Percentiles rank a stretch among this genome's conserved stretches.
Conservation (phyloP, 352 stramenopile species). For the Globisporangium viniferum region DNA sequence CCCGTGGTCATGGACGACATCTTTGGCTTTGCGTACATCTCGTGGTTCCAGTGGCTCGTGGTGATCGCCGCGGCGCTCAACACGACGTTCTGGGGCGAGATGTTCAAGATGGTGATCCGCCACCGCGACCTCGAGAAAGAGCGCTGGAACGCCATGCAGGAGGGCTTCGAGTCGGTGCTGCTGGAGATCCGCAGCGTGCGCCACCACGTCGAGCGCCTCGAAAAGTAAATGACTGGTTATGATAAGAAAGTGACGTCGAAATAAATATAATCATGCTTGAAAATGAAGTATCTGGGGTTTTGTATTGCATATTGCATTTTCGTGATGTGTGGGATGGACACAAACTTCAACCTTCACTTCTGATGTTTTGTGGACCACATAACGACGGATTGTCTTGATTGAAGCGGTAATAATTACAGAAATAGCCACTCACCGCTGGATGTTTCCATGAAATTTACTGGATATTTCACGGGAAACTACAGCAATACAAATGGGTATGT, state of each 20-base stretch:
- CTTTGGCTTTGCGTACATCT: conserved; percentile 51
- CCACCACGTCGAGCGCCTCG: conserved; percentile 50
- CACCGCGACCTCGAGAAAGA: conserved; percentile 20
- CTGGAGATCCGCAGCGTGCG: conserved; percentile 59
- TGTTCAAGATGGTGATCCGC: conserved; percentile 37
- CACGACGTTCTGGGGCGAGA: conserved; percentile 35
- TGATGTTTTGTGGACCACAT: background rate
- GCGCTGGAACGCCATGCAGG: conserved; percentile 42
- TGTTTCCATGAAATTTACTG: too few species aligned
- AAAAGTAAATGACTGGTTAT: conserved; percentile 16
- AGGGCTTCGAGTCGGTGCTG: conserved; percentile 55
- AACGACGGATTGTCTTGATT: too few species aligned
- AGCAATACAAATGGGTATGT: too few species aligned
- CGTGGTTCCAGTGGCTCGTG: conserved; percentile 42
- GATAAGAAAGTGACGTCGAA: background rate
- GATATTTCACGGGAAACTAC: too few species aligned
- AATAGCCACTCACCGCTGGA: too few species aligned
- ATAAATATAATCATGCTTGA: background rate
- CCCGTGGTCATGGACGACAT: conserved; percentile 43
- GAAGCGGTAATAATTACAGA: too few species aligned
- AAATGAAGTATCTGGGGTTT: background rate
- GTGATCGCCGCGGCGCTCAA: conserved; percentile 27
- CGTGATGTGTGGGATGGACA: background rate
- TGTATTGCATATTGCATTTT: background rate
- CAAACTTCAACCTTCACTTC: background rate